A percentile compares a stretch with the other conserved stretches of the same genome.
Conservation (phyloP, 495 filamentous ascomycete genomes). For the Talaromyces adpressus region DNA sequence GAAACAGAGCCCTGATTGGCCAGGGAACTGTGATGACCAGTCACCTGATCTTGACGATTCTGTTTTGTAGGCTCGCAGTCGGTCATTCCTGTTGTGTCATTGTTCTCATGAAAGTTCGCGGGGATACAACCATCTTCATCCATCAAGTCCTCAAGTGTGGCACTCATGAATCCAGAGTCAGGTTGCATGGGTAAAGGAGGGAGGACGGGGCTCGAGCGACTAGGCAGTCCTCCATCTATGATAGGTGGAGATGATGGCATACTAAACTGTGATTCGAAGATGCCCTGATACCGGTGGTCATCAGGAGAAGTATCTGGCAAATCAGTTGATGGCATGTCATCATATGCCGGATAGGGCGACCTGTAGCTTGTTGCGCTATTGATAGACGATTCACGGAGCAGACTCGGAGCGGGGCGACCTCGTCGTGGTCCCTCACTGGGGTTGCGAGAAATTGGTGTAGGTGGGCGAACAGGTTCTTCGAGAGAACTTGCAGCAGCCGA, state of each 20-base stretch:
- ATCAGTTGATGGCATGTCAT: constrained; percentile 26
- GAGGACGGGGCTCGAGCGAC: constrained; percentile 66
- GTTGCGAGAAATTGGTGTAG: constrained; percentile 65
- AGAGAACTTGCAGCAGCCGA: constrained; percentile 42
- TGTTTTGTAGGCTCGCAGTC: constrained; percentile 21
- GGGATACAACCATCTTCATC: constrained; percentile 41
- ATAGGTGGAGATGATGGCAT: constrained; percentile 78
- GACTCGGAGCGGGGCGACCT: constrained; percentile 24
- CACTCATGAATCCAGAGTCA: constrained; percentile 81
- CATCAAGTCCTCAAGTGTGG: constrained; percentile 53
- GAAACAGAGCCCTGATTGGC: constrained; percentile 15
- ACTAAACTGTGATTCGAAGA: constrained; percentile 44
- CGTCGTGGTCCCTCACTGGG: constrained; percentile 26
- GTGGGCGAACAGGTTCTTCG: constrained; percentile 74
- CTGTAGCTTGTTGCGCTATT: constrained; percentile 28
- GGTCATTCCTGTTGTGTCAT: constrained; percentile 22
- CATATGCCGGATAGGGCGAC: constrained; percentile 42
- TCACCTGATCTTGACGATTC: constrained; percentile 17
- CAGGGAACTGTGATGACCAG: constrained; percentile 24
- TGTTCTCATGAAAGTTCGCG: constrained; percentile 23
- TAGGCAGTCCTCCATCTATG: constrained; percentile 47
- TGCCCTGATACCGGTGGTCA: constrained; percentile 38
- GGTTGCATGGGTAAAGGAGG: constrained; percentile 53
- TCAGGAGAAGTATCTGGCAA: constrained; percentile 35
- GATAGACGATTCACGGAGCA: constrained; percentile 37